phyloP scores from a whole-genome alignment of 257 asterid species.

The Primulina eburnea region DNA sequence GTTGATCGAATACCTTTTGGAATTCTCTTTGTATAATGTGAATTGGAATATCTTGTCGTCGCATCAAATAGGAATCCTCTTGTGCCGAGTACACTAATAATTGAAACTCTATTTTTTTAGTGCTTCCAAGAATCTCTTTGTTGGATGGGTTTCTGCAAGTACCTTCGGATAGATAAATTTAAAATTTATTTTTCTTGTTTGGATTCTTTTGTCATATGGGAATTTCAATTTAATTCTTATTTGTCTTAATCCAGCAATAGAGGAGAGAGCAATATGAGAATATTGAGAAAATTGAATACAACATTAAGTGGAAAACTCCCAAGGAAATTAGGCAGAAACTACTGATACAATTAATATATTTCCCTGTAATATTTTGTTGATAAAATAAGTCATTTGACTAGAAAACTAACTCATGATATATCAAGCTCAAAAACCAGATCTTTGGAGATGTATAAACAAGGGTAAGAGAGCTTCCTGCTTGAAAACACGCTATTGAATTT shows the following conservation, averaged over 20 bases:
- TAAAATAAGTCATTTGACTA: background rate
- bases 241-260: too few species aligned
- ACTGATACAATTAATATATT: background rate
- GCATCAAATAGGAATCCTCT: constrained; percentile 57
- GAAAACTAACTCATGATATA: background rate
- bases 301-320: background rate
- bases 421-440: background rate
- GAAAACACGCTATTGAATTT: background rate
- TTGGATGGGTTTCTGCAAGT: constrained; percentile 43
- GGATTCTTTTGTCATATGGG: background rate
- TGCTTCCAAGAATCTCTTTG: constrained; percentile 64
- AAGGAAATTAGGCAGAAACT: background rate
- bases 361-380: background rate
- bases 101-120: constrained; percentile 47
- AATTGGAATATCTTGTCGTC: constrained; percentile 48
- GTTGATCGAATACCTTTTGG: constrained; percentile 30
- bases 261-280: background rate
- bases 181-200: background rate
- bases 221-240: too few species aligned
- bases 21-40: constrained; percentile 24
- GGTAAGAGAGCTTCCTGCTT: background rate
- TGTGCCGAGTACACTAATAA: constrained; percentile 48
- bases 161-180: background rate
- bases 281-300: background rate
- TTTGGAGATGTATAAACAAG: background rate